Percentiles rank a stretch among this genome's conserved stretches.
phyloP scores from a whole-genome alignment of 2,329 filamentous ascomycete species.

The Curvularia eragrostidis region DNA sequence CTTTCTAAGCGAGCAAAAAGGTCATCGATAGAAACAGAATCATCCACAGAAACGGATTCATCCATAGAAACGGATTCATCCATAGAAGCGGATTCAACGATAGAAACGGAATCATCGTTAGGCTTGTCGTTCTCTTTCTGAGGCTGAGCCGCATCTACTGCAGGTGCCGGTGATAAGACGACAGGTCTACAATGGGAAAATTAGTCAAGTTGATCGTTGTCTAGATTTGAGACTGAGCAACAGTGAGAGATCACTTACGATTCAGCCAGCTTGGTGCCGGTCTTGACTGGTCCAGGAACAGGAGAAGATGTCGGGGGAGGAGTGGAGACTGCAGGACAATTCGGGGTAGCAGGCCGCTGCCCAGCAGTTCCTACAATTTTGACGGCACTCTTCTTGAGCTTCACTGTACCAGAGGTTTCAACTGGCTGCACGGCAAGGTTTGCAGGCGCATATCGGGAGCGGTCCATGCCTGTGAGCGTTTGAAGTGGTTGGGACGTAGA shows the following conservation, averaged over 20 bases:
- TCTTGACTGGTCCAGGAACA: constrained; percentile 11
- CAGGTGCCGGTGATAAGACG: not conserved
- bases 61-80: constrained; percentile 22
- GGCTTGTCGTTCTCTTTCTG: constrained; percentile 8
- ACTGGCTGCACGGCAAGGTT: constrained; percentile 37
- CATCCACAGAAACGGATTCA: no score
- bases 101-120: constrained; percentile 6
- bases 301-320: constrained; percentile 4
- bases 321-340: not conserved
- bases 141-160: not conserved
- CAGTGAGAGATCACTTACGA: constrained; percentile 18
- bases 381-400: constrained; percentile 40
- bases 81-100: no score
- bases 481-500: constrained; percentile 5
- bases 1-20: constrained; percentile 31
- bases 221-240: not conserved
- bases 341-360: not conserved
- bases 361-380: constrained; percentile 33
- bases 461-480: constrained; percentile 21
- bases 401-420: constrained; percentile 21
- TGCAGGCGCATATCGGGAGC: constrained; percentile 16
- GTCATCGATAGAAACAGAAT: constrained; percentile 21
- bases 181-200: constrained; percentile 4
- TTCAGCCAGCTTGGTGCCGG: constrained; percentile 16
- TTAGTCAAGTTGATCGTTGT: constrained; percentile 9